Percentiles rank a stretch among this genome's conserved stretches.
Conservation (phyloP, 2,329 filamentous ascomycete species). For the Hymenotorrendiella dingleyae region DNA sequence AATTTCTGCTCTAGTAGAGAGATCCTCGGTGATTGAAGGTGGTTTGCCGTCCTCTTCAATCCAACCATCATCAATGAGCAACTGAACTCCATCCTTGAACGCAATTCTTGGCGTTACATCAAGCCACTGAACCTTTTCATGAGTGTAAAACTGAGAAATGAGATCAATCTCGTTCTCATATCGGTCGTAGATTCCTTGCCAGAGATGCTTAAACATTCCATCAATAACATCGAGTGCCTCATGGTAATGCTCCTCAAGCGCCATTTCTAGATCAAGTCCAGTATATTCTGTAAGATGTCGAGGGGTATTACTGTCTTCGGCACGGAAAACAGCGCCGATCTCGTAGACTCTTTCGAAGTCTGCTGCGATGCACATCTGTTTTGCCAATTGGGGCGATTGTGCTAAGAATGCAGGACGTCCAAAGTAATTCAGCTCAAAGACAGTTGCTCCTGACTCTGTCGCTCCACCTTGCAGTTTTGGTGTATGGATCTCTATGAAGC, state of each 20-base stretch:
- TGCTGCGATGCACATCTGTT: conserved; percentile 86
- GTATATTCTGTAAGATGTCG: conserved; percentile 93
- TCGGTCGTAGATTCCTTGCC: conserved; percentile 63
- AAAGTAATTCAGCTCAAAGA: conserved; percentile 92
- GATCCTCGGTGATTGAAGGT: conserved; percentile 68
- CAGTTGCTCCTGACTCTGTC: conserved; percentile 84
- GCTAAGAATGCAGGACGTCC: conserved; percentile 80
- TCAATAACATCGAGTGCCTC: conserved; percentile 79
- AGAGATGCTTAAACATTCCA: conserved; percentile 72
- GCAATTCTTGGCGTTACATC: conserved; percentile 78
- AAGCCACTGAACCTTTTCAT: conserved; percentile 79
- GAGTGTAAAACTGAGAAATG: conserved; percentile 78
- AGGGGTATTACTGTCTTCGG: conserved; percentile 93
- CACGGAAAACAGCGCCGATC: conserved; percentile 83
- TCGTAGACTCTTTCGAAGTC: conserved; percentile 90
- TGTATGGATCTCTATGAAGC: conserved; percentile 90
- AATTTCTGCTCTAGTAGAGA: conserved; percentile 82
- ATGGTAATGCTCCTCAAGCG: conserved; percentile 81
- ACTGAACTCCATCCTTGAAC: conserved; percentile 71
- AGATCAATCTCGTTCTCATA: conserved; percentile 69
- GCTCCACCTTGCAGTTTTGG: conserved; percentile 87
- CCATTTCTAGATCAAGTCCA: conserved; percentile 88
- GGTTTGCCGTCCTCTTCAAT: conserved; percentile 69
- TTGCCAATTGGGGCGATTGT: conserved; percentile 85
- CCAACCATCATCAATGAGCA: conserved; percentile 76